Base-by-base conservation (phyloP, 352 stramenopile genomes). In the Phytophthora meadii region DNA sequence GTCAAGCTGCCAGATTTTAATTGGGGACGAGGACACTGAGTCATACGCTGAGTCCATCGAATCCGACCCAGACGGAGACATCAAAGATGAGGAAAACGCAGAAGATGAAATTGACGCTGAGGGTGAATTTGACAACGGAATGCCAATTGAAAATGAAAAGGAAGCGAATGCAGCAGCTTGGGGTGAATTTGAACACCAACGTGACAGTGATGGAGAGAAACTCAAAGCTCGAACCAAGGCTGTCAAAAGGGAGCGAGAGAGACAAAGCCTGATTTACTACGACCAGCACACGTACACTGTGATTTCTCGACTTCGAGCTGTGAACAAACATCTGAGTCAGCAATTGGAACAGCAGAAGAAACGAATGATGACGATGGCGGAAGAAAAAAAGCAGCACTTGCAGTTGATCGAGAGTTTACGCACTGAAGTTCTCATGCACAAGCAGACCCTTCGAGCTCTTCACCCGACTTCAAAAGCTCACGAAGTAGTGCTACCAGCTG, bases 281-380 rank as follows among this genome's bases (percentile, higher is more conserved):
- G 82, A 89, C 17, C 77, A 84, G 1, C 69, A 74, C 17, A 91
- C 82, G 24, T 88, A 88, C 57, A 68, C 55, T 14, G 72, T 88
- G 22, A 75, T 88, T 11, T 77, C 76, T 1, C 75, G 69, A 19
- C 63, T 92, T 10, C 79, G 79, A 1, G 58, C 70, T 19, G 46
- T 75, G 6, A 92, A 88, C 61, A 87, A 83, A 34, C 70, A 70
- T 1, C 54, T 92, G 1, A 60, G 56, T 3, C 49, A 61, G 6
- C 70, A 89, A 48, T 39, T 92, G 1, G 77, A 89, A 11, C 74
- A 82, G 45, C 82, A 90, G 50, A 70, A 54, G 4, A 86, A 85
- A n/a, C 53, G 84, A 11, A 49, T 90, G 12, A 14, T 65, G 9
- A 54, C 62, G 0, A 55, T 92, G 2, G 68, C 74, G 9, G 74